These are phyloP conservation scores for Tremella mesenterica DNA, from an alignment of 768 basidiomycete genomes.

Conservation along the genomic window DNA sequence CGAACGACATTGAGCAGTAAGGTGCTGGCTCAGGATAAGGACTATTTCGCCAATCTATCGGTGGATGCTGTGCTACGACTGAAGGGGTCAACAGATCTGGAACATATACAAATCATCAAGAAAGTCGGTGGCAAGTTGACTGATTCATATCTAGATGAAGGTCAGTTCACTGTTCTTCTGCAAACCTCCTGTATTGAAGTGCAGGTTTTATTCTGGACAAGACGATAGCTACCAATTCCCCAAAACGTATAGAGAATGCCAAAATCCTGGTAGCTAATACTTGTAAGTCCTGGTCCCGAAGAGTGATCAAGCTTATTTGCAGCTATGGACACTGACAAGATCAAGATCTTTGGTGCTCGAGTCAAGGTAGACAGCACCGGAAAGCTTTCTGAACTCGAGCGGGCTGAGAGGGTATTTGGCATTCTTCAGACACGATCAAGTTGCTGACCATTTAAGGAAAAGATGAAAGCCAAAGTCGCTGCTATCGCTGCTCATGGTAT, in stretches of 20 bases:
- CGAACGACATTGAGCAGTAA: conserved; percentile 91
- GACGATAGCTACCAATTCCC: conserved; percentile 83
- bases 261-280: conserved; percentile 97
- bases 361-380: conserved; percentile 93
- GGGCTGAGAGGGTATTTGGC: conserved; percentile 71
- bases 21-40: conserved; percentile 91
- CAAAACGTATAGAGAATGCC: conserved; percentile 86
- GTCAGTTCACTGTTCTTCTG: conserved; percentile 46
- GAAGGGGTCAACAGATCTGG: conserved; percentile 91
- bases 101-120: conserved; percentile 99
- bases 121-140: conserved; percentile 98
- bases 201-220: conserved; percentile 96
- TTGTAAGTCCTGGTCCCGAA: conserved; percentile 52
- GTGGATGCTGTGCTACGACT: conserved; percentile 91
- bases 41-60: conserved; percentile 94
- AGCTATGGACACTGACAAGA: conserved; percentile 99
- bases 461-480: conserved; percentile 98
- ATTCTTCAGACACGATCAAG: not conserved
- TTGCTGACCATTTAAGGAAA: conserved; percentile 56
- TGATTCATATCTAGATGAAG: conserved; percentile 96
- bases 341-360: conserved; percentile 95
- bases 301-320: not conserved
- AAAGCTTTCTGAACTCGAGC: conserved; percentile 94
- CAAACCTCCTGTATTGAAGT: not conserved
- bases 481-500: conserved; percentile 89